Base-by-base conservation (phyloP, 768 basidiomycete species). In the Phanerodontia chrysosporium region DNA sequence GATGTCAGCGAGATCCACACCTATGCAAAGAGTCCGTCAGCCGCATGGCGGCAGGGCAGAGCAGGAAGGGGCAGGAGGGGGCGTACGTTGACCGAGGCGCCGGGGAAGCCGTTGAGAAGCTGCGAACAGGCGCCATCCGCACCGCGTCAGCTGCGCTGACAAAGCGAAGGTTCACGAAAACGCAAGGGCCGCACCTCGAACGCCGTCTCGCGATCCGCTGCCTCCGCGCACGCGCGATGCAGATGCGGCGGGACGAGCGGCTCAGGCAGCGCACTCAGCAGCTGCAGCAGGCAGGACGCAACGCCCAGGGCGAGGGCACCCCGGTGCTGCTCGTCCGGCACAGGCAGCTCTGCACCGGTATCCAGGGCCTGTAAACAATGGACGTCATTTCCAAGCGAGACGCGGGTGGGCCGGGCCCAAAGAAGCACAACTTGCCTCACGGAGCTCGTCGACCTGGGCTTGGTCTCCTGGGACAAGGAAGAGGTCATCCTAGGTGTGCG, bases 1-100 rank as follows among this genome's bases (percentile, higher is more conserved):
- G 89, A 86, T 5, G 86, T 89, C 18, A 90, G 60, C 1, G 87
- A 86, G 64, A 90, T 84, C 87, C 85, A 90, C 0, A 90, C 82
- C 86, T 89, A 39, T 28, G 7, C 13, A n/a, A 30, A 28, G 6
- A 42, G 8, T 4, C 39, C 22, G 48, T 28, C 44, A 32, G 44
- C 29, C 28, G 8, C 21, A 44, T 10, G 39, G 39, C 4, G 18
- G 8, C 39, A 18, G 39, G 18, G 39, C 8, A 18, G 18, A n/a
- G n/a, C n/a, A n/a, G n/a, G n/a, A n/a, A n/a, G 39, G 18, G 18
- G 18, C 39, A 18, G 39, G n/a, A n/a, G n/a, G n/a, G 28, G 55
- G 71, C 83, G 57, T 60, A 88, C 87, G 65, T 90, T 91, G 13
- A 89, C 81, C 16, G 82, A 78, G 28, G 76, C 76, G 22, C 70